These are phyloP conservation scores for Tylopilus plumbeoviolaceoides DNA, from an alignment of 768 basidiomycete species.

Conservation along the genomic window DNA sequence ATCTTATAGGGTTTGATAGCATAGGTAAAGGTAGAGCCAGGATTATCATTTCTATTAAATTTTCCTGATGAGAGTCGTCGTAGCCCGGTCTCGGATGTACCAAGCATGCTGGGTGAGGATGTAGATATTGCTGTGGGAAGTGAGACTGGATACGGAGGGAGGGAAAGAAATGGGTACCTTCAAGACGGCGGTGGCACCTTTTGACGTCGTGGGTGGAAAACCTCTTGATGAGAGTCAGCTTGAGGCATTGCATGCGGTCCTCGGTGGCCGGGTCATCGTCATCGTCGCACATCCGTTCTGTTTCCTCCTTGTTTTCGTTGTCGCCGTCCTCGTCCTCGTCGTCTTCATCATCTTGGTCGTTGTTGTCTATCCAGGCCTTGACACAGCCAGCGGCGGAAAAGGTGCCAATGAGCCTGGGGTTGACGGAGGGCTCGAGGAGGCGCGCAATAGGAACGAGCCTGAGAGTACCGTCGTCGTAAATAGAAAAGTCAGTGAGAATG, in stretches of 20 bases:
- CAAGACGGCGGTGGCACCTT: conserved; percentile 29
- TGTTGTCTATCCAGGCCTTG: conserved; percentile 34
- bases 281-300: conserved; percentile 9
- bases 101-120: conserved; percentile 59
- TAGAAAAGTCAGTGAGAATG: conserved; percentile 46
- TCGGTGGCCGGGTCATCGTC: neutral
- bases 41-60: no score
- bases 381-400: conserved; percentile 40
- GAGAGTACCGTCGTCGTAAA: conserved; percentile 41
- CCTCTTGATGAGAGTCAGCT: conserved; percentile 42
- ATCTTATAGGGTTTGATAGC: no score
- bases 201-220: conserved; percentile 43
- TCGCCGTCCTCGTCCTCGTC: conserved; percentile 17
- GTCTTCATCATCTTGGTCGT: conserved; percentile 23
- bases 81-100: conserved; percentile 48
- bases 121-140: conserved; percentile 52
- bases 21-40: no score
- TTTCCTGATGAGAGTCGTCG: no score
- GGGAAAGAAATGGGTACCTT: conserved; percentile 35
- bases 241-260: conserved; percentile 30
- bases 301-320: conserved; percentile 21
- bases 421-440: conserved; percentile 33
- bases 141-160: conserved; percentile 8
- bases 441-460: conserved; percentile 39
- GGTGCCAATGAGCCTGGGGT: conserved; percentile 4